Evolutionary conservation across 768 basidiomycete genomes (phyloP).

Genomic region (Russula griseocarnosa): DNA sequence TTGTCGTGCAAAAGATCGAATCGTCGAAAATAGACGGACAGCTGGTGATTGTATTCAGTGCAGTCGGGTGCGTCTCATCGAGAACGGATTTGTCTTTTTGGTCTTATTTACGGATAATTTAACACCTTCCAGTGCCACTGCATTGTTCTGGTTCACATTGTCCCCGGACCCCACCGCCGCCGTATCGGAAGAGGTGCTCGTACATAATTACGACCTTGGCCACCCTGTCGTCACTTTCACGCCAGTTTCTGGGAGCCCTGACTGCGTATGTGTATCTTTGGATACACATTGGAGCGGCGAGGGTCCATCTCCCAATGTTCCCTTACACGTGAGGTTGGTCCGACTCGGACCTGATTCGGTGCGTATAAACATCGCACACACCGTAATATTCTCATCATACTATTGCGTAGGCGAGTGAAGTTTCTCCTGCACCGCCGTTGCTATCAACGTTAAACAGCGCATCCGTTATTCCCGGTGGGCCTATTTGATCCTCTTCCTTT

Average conservation of each 20-base stretch:
- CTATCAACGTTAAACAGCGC: conserved; percentile 45
- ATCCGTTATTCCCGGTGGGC: conserved; percentile 46
- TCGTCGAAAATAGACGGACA: conserved; percentile 35
- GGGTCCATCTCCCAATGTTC: conserved; percentile 8
- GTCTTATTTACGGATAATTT: not conserved
- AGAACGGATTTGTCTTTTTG: not conserved
- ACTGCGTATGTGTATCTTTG: conserved; percentile 45
- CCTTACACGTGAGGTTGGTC: not conserved
- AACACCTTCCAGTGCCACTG: conserved; percentile 51
- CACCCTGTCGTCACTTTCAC: conserved; percentile 60
- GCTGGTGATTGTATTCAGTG: conserved; percentile 57
- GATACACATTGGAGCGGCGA: conserved; percentile 42
- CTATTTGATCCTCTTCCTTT: not conserved
- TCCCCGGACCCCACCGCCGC: conserved; percentile 16
- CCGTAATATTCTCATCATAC: not conserved
- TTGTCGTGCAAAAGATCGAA: conserved; percentile 31
- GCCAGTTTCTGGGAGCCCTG: conserved; percentile 34
- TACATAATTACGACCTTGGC: conserved; percentile 46
- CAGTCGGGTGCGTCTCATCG: conserved; percentile 56
- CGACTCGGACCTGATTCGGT: conserved; percentile 40
- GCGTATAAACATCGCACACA: conserved; percentile 12
- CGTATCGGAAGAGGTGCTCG: not conserved
- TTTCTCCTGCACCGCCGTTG: conserved; percentile 35
- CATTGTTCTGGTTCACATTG: conserved; percentile 52
- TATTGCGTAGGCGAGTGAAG: conserved; percentile 38